phyloP scores from a whole-genome alignment of 2,329 filamentous ascomycete species.

The Blumeriella jaapii region DNA sequence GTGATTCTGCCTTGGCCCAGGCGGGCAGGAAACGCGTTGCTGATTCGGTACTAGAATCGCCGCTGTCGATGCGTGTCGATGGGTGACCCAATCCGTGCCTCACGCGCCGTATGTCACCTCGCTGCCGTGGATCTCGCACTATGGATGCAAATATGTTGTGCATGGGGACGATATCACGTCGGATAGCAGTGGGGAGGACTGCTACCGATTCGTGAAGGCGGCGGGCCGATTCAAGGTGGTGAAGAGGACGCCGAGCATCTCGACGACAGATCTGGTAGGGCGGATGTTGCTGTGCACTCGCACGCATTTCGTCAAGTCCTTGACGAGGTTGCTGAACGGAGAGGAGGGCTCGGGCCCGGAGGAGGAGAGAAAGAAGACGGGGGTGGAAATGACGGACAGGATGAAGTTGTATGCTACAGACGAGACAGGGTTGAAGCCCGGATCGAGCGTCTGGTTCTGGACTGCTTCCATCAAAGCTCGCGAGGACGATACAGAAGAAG shows the following conservation, averaged over 20 bases:
- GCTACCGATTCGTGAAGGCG: slow-evolving; percentile 94
- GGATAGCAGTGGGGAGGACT: slow-evolving; percentile 86
- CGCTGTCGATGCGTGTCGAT: slow-evolving; percentile 88
- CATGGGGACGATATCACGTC: slow-evolving; percentile 97
- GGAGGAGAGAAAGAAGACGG: slow-evolving; percentile 53
- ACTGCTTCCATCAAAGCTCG: slow-evolving; percentile 34
- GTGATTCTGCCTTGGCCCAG: slow-evolving; percentile 30
- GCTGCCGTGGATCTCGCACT: slow-evolving; percentile 87
- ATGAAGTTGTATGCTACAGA: slow-evolving; percentile 84
- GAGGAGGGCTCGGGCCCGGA: slow-evolving; percentile 59
- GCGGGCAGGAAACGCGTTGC: slow-evolving; percentile 20
- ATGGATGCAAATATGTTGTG: slow-evolving; percentile 89
- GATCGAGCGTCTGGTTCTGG: slow-evolving; percentile 82
- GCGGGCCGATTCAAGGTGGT: slow-evolving; percentile 93
- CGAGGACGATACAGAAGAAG: slow-evolving; percentile 35
- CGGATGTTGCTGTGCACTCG: slow-evolving; percentile 95
- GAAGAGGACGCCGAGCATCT: slow-evolving; percentile 90
- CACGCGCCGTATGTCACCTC: slow-evolving; percentile 90
- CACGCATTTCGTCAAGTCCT: slow-evolving; percentile 79
- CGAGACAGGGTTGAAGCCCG: slow-evolving; percentile 64
- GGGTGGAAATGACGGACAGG: slow-evolving; percentile 59
- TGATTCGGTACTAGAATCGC: slow-evolving; percentile 47
- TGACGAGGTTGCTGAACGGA: slow-evolving; percentile 57
- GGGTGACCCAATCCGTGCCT: slow-evolving; percentile 76
- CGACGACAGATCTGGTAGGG: slow-evolving; percentile 94